Evolutionary conservation across 768 basidiomycete species (phyloP), one percentile per base, ranked within the genome.

Genomic region (Tulasnella sp.): DNA sequence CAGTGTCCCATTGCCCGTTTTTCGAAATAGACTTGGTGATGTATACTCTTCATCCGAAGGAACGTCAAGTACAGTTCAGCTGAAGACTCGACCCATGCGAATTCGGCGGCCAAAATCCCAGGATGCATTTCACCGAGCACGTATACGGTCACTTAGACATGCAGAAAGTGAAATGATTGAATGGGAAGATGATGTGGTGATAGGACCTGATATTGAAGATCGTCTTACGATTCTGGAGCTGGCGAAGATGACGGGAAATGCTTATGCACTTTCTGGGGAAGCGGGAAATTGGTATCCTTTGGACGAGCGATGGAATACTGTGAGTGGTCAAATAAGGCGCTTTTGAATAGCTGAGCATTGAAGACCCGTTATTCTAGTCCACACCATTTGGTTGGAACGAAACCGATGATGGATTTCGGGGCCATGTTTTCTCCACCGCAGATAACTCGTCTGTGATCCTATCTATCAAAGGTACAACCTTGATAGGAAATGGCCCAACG

Each of bases 381-480:
- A 68, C 70, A 25, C 84, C 91, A 0, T 81, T 90, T 58, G 93
- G 93, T 10, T 96, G 92, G 91, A 78, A 83, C 57, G 81, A 84
- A 0, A 76, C 81, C 22, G 79, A 79, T n/a, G 87, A 95, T 62
- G 90, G 91, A 0, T 76, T 96, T 54, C 75, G 93, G 39, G 93
- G 93, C 0, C 91, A 96, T 59, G 67, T 98, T 19, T 95, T 93
- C 58, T 84, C 82, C n/a, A 77, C 55, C 16, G 70, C 73, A 1
- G 82, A 87, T 63, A 89, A 92, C 58, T 77, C 78, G 12, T 93
- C 87, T 0, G 85, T 96, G 20, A 70, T 95, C 25, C 70, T 96
- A 48, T 76, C 88, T 20, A 72, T 96, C 66, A 96, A 98, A 61
- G 93, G 93, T n/a, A 98, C 93, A 0, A 87, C 86, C 7, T 73